These are phyloP conservation scores for Colletotrichum sp. DNA, from an alignment of 2,329 filamentous ascomycete genomes.

Conservation along the genomic window DNA sequence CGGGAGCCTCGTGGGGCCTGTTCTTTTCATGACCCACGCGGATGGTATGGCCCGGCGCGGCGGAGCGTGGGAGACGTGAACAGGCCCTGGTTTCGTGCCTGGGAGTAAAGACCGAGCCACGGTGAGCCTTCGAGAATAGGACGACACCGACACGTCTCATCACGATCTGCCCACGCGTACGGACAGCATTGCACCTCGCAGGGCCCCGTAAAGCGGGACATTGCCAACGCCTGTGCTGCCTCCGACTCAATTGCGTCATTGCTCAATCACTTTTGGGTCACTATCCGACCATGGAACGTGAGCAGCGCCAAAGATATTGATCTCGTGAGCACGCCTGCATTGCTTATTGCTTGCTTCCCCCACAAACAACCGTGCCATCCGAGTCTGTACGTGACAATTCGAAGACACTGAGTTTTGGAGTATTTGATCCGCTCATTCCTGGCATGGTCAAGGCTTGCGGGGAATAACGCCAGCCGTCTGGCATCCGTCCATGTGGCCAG, in stretches of 20 bases:
- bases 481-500: neutral
- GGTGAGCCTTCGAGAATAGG: neutral
- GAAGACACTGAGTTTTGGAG: neutral
- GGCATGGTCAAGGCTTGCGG: neutral
- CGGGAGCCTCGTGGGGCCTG: constrained; percentile 7
- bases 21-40: constrained; percentile 13
- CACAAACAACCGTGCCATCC: constrained; percentile 21
- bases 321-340: constrained; percentile 13
- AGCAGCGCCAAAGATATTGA: neutral
- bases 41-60: neutral
- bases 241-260: constrained; percentile 1
- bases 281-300: neutral
- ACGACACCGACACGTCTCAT: constrained; percentile 1
- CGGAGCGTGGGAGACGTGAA: neutral
- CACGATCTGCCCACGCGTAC: neutral
- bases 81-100: neutral
- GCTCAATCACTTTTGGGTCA: neutral
- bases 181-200: neutral
- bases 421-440: neutral
- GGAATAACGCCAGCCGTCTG: neutral
- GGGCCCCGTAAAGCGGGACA: neutral
- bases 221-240: neutral
- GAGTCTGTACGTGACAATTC: neutral
- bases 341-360: neutral
- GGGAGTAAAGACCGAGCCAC: neutral